These are phyloP conservation scores for Nakazawaea populi DNA, from an alignment of 805 yeast species.

Conservation along the genomic window DNA sequence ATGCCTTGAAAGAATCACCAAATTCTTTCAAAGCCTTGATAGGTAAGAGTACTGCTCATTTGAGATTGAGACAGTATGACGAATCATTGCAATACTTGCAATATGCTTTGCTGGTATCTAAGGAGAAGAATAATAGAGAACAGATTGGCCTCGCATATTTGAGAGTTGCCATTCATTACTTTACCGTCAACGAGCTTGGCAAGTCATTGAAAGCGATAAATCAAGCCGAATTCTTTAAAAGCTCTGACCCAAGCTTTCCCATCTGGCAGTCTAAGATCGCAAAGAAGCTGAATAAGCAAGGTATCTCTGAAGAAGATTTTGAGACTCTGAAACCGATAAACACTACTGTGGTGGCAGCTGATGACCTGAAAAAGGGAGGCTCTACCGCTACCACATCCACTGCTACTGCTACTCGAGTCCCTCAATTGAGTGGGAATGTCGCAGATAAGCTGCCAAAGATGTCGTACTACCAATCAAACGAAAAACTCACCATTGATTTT, in stretches of 20 bases:
- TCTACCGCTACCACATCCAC: no score
- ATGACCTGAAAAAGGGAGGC: neutral
- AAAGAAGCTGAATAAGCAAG: constrained; percentile 22
- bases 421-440: no score
- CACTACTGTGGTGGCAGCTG: neutral
- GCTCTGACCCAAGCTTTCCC: constrained; percentile 38
- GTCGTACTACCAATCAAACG: constrained; percentile 73
- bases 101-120: constrained; percentile 40
- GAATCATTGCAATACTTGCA: constrained; percentile 40
- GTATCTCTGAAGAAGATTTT: constrained; percentile 27
- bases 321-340: neutral
- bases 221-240: constrained; percentile 35
- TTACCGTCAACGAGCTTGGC: constrained; percentile 33
- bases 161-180: constrained; percentile 42
- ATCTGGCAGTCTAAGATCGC: constrained; percentile 41
- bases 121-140: constrained; percentile 36
- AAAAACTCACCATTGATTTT: constrained; percentile 56
- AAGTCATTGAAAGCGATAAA: constrained; percentile 36
- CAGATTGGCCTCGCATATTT: constrained; percentile 44
- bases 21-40: constrained; percentile 40
- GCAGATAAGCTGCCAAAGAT: constrained; percentile 24
- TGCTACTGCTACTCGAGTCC: no score
- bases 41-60: constrained; percentile 44
- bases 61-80: constrained; percentile 40
- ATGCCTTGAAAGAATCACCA: constrained; percentile 36